These are phyloP conservation scores for Dioszegia crocea DNA, from an alignment of 768 basidiomycete species.

Conservation along the genomic window DNA sequence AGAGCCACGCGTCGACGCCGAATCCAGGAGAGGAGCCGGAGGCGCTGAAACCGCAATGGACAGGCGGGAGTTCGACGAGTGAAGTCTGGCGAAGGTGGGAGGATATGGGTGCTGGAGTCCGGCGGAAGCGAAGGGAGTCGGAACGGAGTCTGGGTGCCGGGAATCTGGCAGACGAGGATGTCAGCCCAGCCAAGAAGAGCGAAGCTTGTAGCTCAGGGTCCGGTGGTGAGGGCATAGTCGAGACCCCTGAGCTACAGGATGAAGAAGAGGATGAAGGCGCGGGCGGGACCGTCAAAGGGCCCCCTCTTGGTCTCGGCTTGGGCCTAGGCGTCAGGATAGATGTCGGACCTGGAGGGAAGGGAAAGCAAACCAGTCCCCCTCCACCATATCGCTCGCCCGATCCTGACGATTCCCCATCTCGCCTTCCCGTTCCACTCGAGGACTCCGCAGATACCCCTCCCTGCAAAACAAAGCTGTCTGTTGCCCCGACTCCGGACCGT, in stretches of 20 bases:
- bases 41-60: slow-evolving; percentile 24
- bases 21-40: slow-evolving; percentile 12
- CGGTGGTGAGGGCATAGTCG: background rate
- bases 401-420: slow-evolving; percentile 4
- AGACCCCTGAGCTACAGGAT: background rate
- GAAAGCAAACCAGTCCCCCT: slow-evolving; percentile 21
- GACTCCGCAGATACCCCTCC: background rate
- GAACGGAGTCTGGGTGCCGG: slow-evolving; percentile 9
- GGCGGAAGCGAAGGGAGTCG: slow-evolving; percentile 6
- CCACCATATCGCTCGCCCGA: slow-evolving; percentile 34
- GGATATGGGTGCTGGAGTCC: background rate
- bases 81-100: slow-evolving; percentile 10
- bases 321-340: background rate
- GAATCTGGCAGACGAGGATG: slow-evolving; percentile 27
- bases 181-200: slow-evolving; percentile 10
- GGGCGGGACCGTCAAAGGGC: slow-evolving; percentile 23
- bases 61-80: slow-evolving; percentile 25
- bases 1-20: slow-evolving; percentile 21
- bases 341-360: background rate
- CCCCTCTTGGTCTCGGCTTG: background rate
- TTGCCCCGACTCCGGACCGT: slow-evolving; percentile 24
- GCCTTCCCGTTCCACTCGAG: background rate
- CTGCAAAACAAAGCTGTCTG: slow-evolving; percentile 12
- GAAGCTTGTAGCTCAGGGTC: background rate
- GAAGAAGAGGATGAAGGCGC: slow-evolving; percentile 10